Evolutionary conservation across 768 basidiomycete species (phyloP).

Genomic region (Rhizopogon vinicolor): DNA sequence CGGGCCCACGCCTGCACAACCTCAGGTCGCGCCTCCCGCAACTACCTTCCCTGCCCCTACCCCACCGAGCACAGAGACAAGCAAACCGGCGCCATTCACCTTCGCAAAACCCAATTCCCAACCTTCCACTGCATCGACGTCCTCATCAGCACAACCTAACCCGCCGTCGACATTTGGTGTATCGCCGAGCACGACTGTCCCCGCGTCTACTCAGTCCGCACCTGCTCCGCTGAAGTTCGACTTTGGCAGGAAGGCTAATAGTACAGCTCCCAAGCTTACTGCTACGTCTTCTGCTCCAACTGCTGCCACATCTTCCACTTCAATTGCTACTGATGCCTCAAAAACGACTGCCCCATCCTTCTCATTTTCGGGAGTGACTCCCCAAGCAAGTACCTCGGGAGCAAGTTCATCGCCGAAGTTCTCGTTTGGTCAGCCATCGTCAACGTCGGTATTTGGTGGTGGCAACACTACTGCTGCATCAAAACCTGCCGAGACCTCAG

Average conservation of each 20-base stretch:
- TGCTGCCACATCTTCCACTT: neutral
- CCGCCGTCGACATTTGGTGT: slow-evolving; percentile 17
- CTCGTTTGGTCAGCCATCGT: neutral
- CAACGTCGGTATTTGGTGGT: neutral
- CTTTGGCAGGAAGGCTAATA: slow-evolving; percentile 4
- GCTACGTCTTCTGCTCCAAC: neutral
- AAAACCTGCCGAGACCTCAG: slow-evolving; percentile 7
- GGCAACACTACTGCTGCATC: neutral
- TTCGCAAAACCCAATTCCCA: slow-evolving; percentile 9
- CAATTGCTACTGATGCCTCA: slow-evolving; percentile 1
- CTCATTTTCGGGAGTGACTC: slow-evolving; percentile 12
- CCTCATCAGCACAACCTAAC: slow-evolving; percentile 4
- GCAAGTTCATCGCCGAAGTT: slow-evolving; percentile 1
- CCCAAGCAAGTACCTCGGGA: slow-evolving; percentile 2
- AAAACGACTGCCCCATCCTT: slow-evolving; percentile 16
- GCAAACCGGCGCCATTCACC: slow-evolving; percentile 6
- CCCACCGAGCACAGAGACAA: slow-evolving; percentile 3
- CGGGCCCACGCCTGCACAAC: neutral
- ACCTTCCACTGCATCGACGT: slow-evolving; percentile 9
- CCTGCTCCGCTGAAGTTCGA: slow-evolving; percentile 9
- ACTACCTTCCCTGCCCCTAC: neutral
- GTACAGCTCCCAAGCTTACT: neutral
- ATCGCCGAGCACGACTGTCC: slow-evolving; percentile 1
- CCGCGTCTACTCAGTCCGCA: slow-evolving; percentile 7
- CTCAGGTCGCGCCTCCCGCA: neutral